Base-by-base conservation (phyloP, 1,139 yeast genomes). In the Debaryomycetaceae sp. region DNA sequence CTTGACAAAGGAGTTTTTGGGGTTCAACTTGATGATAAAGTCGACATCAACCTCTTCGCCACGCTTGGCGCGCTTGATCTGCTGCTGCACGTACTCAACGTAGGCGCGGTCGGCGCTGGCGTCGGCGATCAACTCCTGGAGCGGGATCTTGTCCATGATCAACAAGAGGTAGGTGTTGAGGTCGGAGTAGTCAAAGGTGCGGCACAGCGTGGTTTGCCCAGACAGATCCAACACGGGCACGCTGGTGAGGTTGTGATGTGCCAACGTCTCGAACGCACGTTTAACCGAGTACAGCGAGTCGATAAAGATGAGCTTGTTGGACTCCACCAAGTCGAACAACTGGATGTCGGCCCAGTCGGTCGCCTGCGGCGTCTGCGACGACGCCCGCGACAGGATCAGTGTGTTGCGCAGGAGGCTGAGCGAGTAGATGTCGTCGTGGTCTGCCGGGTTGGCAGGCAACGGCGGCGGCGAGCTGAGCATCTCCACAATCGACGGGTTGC, bases 171-270 rank as follows among this genome's bases (percentile, higher is more conserved):
- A 88, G 8, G 96, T 80, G 49, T 85, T 88, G 53, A 91, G 70
- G 57, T 91, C 97, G 18, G 93, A 75, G 57, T 86, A 91, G 56
- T 91, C 97, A 56, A 91, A 91, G 1, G 95, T 83, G 36, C 78
- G 61, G 47, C 93, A 83, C 43, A 81, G 74, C 27, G 50, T 42
- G 43, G 78, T 62, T 3, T 66, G 34, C 34, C 47, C 48, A 26
- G 51, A 46, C 5, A 44, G 63, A 28, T 45, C 49, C 69, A 50
- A 53, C 3, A 91, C 94, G 0, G 97, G 97, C 34, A 91, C 64
- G 19, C 93, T 80, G 2, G 96, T 89, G 48, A 91, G 71, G 40
- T 83, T 78, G 54, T 88, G 72, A 23, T 69, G 58, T 28, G 72
- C 70, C 46, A 91, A 67, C 3, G 81, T 78, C 46, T 86, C 88